phyloP scores from a whole-genome alignment of 148 eudicot genomes.

The Arbutus unedo region DNA sequence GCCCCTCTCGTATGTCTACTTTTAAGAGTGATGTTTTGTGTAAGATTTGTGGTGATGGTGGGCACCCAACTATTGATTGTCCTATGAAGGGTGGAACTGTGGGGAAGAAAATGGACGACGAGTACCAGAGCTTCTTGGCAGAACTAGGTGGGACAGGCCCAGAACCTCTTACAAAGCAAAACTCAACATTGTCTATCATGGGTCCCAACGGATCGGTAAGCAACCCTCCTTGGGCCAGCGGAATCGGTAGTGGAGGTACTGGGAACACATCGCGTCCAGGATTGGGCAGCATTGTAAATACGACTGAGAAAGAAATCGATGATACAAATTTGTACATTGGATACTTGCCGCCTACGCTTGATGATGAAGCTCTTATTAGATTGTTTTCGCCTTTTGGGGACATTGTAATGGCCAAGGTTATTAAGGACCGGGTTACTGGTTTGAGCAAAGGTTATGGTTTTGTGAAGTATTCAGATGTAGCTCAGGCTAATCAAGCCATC shows the following conservation, averaged over 20 bases:
- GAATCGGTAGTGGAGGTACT: conserved; percentile 20
- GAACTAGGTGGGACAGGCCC: conserved; percentile 83
- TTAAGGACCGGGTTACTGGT: conserved; percentile 63
- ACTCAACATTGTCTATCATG: conserved; percentile 31
- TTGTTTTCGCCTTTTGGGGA: conserved; percentile 72
- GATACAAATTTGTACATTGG: conserved; percentile 84
- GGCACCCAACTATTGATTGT: conserved; percentile 88
- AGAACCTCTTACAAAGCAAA: conserved; percentile 46
- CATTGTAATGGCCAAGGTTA: conserved; percentile 84
- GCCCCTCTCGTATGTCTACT: conserved; percentile 63
- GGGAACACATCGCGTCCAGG: conserved; percentile 36
- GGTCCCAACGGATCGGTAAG: conserved; percentile 45
- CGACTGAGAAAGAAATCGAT: conserved; percentile 60
- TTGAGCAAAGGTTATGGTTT: conserved; percentile 93
- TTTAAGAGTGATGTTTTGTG: conserved; percentile 87
- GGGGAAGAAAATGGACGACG: conserved; percentile 94
- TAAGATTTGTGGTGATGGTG: conserved; percentile 90
- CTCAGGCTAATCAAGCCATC: conserved; percentile 76
- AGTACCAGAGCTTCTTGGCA: conserved; percentile 77
- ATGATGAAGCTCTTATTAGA: conserved; percentile 69
- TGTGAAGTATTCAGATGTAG: conserved; percentile 74
- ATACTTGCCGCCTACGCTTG: conserved; percentile 76
- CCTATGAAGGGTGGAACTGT: conserved; percentile 69
- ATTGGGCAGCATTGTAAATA: conserved; percentile 38
- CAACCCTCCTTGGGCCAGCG: conserved; percentile 61